phyloP scores from a whole-genome alignment of 257 asterid genomes.

The Solanum microdontum region DNA sequence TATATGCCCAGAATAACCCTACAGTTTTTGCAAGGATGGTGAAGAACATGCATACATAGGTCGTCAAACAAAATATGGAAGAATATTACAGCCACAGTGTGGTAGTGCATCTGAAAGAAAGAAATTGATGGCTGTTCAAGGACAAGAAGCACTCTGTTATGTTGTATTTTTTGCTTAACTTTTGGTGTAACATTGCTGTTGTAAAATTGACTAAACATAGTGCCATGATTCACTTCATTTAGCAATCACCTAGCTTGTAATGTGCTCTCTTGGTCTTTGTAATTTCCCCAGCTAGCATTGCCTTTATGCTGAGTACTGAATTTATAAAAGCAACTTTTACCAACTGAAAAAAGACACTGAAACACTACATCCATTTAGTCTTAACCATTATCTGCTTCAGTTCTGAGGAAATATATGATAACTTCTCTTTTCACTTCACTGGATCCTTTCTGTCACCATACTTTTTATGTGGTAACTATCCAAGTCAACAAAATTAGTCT shows the following conservation, averaged over 20 bases:
- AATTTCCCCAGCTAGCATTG: not conserved
- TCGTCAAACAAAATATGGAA: not conserved
- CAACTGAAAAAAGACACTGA: not conserved
- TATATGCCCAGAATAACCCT: not conserved
- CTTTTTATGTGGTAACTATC: not conserved
- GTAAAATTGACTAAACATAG: not conserved
- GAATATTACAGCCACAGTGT: not conserved
- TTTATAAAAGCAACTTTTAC: not conserved
- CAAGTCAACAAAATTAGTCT: not conserved
- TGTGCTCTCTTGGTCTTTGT: not conserved
- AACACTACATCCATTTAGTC: not conserved
- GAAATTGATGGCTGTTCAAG: not conserved
- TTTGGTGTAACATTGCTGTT: not conserved
- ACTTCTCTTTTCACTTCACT: not conserved
- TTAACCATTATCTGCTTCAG: not conserved
- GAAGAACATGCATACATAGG: not conserved
- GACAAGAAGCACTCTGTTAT: not conserved
- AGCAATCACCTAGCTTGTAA: not conserved
- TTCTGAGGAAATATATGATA: not conserved
- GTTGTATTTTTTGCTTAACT: not conserved
- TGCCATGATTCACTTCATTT: not conserved
- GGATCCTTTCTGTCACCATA: not conserved
- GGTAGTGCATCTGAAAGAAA: not conserved
- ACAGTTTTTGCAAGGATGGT: not conserved
- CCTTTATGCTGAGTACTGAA: not conserved